Percentiles rank a stretch among this genome's conserved stretches.
Evolutionary conservation across 441 rosid species (phyloP).

Genomic region (Raphanus hybrid): DNA sequence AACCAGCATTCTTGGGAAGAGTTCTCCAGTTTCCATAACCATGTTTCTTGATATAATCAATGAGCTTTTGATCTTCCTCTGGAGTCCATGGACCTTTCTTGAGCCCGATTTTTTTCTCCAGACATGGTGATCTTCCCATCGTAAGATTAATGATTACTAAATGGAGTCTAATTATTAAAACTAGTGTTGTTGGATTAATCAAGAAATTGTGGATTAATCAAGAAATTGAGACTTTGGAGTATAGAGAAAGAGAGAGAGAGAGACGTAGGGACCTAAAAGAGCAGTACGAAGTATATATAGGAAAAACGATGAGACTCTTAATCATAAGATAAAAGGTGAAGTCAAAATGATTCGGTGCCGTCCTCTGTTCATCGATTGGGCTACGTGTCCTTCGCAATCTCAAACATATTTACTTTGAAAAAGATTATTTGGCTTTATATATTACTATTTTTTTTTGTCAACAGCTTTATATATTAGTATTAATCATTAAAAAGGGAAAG

Average conservation of each 20-base stretch:
- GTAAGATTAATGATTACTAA: background rate
- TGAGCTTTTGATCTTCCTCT: slow-evolving; percentile 68
- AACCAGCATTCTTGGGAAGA: slow-evolving; percentile 72
- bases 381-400: slow-evolving; percentile 62
- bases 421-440: background rate
- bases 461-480: background rate
- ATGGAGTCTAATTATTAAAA: background rate
- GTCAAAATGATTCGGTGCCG: slow-evolving; percentile 91
- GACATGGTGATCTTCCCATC: slow-evolving; percentile 68
- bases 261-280: slow-evolving; percentile 46
- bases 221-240: slow-evolving; percentile 15
- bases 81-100: slow-evolving; percentile 79
- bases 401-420: background rate
- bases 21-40: slow-evolving; percentile 77
- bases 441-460: background rate
- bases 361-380: slow-evolving; percentile 52
- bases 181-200: slow-evolving; percentile 13
- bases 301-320: slow-evolving; percentile 14
- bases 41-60: slow-evolving; percentile 54
- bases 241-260: background rate
- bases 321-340: slow-evolving; percentile 39
- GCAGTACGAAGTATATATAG: slow-evolving; percentile 53
- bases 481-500: background rate
- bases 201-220: slow-evolving; percentile 22
- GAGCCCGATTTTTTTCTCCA: slow-evolving; percentile 61